These are phyloP conservation scores for Geotrichum fermentans DNA, from an alignment of 1,139 yeast genomes.

Conservation along the genomic window DNA sequence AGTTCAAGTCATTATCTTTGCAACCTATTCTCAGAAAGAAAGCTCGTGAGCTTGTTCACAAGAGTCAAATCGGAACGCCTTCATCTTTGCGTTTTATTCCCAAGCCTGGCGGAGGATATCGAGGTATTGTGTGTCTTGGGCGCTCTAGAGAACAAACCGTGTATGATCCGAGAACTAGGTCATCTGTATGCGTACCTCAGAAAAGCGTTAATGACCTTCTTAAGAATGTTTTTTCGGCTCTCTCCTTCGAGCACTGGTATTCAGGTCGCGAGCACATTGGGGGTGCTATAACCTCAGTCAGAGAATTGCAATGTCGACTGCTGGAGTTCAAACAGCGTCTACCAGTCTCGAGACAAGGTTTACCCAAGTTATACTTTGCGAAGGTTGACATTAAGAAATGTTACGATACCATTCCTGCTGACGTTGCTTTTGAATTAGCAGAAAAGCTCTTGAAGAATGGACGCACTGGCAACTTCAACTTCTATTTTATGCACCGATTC, in stretches of 20 bases:
- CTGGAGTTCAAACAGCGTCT: slow-evolving; percentile 21
- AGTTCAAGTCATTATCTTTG: slow-evolving; percentile 15
- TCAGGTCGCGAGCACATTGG: slow-evolving; percentile 15
- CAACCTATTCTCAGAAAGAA: slow-evolving; percentile 5
- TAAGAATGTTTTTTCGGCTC: slow-evolving; percentile 25
- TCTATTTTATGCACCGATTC: slow-evolving; percentile 15
- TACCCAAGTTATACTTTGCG: slow-evolving; percentile 48
- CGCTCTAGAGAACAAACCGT: slow-evolving; percentile 3
- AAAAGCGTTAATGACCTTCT: slow-evolving; percentile 32
- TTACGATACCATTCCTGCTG: slow-evolving; percentile 67
- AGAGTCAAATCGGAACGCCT: slow-evolving; percentile 9
- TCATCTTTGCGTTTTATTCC: slow-evolving; percentile 31
- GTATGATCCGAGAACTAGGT: not conserved
- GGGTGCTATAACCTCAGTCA: slow-evolving; percentile 20
- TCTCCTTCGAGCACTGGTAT: slow-evolving; percentile 29
- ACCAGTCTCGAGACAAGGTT: not conserved
- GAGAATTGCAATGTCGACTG: slow-evolving; percentile 22
- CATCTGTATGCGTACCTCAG: not conserved
- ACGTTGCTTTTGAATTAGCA: slow-evolving; percentile 37
- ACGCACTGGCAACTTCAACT: not conserved
- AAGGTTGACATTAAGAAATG: slow-evolving; percentile 79
- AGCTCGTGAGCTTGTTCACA: slow-evolving; percentile 3
- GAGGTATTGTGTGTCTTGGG: slow-evolving; percentile 31
- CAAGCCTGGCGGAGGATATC: slow-evolving; percentile 27
- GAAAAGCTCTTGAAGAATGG: slow-evolving; percentile 20